Conservation (phyloP, 129 eudicot species). For the Oenanthe sinensis region DNA sequence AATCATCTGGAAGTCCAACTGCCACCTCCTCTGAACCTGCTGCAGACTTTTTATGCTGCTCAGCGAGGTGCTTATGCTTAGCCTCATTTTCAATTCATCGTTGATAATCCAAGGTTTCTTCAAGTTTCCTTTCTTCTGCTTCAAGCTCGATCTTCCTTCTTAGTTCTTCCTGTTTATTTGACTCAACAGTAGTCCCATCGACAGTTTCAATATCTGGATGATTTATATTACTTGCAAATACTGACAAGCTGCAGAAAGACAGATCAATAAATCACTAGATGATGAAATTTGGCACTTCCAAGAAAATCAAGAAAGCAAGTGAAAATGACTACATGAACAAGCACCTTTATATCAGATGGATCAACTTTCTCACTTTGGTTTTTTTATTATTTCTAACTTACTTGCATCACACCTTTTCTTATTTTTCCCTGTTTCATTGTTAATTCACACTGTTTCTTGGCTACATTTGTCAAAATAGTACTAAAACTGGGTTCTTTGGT, state of each 20-base stretch:
- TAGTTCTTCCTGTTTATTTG: slow-evolving; percentile 39
- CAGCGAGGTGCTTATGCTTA: slow-evolving; percentile 76
- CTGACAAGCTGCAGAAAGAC: slow-evolving; percentile 29
- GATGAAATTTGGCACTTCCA: slow-evolving; percentile 19
- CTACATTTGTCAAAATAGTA: neutral
- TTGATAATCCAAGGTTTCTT: slow-evolving; percentile 89
- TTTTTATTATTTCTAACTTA: slow-evolving; percentile 16
- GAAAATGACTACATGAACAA: slow-evolving; percentile 55
- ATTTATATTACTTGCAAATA: slow-evolving; percentile 35
- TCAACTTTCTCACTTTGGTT: slow-evolving; percentile 68
- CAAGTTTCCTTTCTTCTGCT: slow-evolving; percentile 94
- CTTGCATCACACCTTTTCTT: neutral
- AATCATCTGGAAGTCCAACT: slow-evolving; percentile 15
- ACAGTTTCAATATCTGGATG: slow-evolving; percentile 26
- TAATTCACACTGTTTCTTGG: neutral
- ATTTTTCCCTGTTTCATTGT: slow-evolving; percentile 1
- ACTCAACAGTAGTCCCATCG: slow-evolving; percentile 22
- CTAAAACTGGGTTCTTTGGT: neutral
- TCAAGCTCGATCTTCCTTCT: slow-evolving; percentile 62
- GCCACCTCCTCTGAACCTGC: slow-evolving; percentile 23
- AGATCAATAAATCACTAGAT: too few species aligned
- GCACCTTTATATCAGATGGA: slow-evolving; percentile 88
- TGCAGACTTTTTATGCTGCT: slow-evolving; percentile 42
- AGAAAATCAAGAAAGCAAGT: neutral
- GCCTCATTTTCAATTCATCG: slow-evolving; percentile 87